Evolutionary conservation across 164 flowering plant genomes (phyloP), one percentile per base, ranked within the genome.

Genomic region (Pachysandra terminalis): DNA sequence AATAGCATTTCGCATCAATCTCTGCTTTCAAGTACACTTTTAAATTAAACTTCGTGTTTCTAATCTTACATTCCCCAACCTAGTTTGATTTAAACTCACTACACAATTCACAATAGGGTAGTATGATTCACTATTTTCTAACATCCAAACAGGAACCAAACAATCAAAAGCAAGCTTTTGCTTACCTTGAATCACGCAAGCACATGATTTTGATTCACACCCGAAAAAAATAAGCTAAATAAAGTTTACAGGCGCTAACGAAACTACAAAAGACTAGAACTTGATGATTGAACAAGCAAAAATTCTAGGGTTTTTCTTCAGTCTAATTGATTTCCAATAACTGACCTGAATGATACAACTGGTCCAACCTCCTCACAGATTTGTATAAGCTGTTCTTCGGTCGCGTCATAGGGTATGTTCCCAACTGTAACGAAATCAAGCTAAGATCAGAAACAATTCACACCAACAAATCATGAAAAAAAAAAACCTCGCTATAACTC

Each of bases 331-430:
- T 27, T 0, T 16, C 8, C 56, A 52, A n/a, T 56, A 61, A 75
- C 81, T 24, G 64, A 92, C 98, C 98, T 92, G 87, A 95, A 95
- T 0, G 94, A 89, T 15, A 95, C 97, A 67, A 95, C 98, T 23
- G 98, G 98, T 5, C 98, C 98, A 76, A 95, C 98, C 81, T 95
- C 98, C 80, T 91, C 90, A 73, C 97, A 95, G 56, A 95, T 95
- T 79, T 92, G 96, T 58, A 82, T 72, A 52, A 95, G 91, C 80
- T 92, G 97, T 51, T 92, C 98, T 80, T 95, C 98, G 32, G 96
- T 90, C 19, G 96, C 97, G 74, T 95, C 98, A 72, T 95, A 95
- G 0, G 98, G 98, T 73, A 95, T 95, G 73, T 95, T 95, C 69
- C 98, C 98, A 79, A 95, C 98, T 95, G 82, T 64, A 68, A 68